Percentiles rank a stretch among this genome's conserved stretches.
phyloP scores from a whole-genome alignment of 495 filamentous ascomycete species.

The Tuber borchii region DNA sequence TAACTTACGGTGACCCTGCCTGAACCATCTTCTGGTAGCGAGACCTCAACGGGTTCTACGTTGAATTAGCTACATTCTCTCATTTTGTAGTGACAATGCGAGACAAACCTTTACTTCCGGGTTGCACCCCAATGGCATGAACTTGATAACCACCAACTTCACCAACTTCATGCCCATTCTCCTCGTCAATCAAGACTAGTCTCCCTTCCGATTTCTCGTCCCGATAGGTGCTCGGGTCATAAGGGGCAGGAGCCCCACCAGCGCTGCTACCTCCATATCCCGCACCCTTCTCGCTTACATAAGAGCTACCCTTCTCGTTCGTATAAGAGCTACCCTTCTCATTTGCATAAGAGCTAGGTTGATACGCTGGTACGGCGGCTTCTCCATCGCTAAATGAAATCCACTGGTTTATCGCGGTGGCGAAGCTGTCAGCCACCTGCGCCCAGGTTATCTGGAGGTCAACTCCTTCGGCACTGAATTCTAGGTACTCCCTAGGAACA shows the following conservation, averaged over 20 bases:
- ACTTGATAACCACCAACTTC: conserved; percentile 73
- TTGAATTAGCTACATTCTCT: not conserved
- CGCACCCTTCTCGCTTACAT: conserved; percentile 15
- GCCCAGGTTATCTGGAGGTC: conserved; percentile 22
- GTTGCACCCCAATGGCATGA: conserved; percentile 70
- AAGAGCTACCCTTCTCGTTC: conserved; percentile 10
- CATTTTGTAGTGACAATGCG: not conserved
- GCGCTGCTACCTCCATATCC: conserved; percentile 7
- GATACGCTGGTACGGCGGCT: not conserved
- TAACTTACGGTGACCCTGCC: conserved; percentile 43
- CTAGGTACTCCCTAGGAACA: conserved; percentile 29
- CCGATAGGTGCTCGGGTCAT: conserved; percentile 22
- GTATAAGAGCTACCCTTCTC: conserved; percentile 23
- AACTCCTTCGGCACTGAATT: conserved; percentile 15
- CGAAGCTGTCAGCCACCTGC: conserved; percentile 30
- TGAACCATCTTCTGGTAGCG: conserved; percentile 66
- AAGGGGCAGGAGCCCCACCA: conserved; percentile 8
- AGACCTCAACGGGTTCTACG: conserved; percentile 83
- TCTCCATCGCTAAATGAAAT: conserved; percentile 25
- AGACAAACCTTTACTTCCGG: conserved; percentile 76
- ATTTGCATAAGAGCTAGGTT: conserved; percentile 16
- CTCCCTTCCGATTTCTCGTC: conserved; percentile 41
- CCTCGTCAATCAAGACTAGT: conserved; percentile 89
- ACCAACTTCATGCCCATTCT: conserved; percentile 89
- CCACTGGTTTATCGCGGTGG: conserved; percentile 30